Percentiles rank a stretch among this genome's conserved stretches.
Conservation (phyloP, 257 asterid genomes). For the Capsicum chinense region DNA sequence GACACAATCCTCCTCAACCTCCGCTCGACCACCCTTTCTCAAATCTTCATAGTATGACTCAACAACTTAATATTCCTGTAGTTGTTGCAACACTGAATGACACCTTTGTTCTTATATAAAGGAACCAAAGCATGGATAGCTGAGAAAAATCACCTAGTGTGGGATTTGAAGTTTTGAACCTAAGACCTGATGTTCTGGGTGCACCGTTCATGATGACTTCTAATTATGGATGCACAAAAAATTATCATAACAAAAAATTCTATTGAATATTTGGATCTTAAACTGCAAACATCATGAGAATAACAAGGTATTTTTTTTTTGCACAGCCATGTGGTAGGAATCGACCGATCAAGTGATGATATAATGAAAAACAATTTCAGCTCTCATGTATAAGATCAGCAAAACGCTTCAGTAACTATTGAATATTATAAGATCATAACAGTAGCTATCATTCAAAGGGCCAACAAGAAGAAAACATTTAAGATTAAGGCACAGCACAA, state of each 20-base stretch:
- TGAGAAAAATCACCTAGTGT: not conserved
- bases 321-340: constrained; percentile 9
- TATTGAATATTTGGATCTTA: not conserved
- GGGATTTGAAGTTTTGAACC: not conserved
- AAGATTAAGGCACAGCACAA: not conserved
- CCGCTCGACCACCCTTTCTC: too few relatives aligned
- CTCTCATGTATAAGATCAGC: not conserved
- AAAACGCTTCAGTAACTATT: not conserved
- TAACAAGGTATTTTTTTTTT: not conserved
- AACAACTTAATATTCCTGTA: too few relatives aligned
- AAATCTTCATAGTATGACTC: too few relatives aligned
- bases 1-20: too few relatives aligned
- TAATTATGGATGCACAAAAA: not conserved
- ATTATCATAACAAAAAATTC: not conserved
- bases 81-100: too few relatives aligned
- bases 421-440: not conserved
- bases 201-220: not conserved
- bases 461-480: not conserved
- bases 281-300: not conserved
- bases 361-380: not conserved
- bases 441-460: not conserved
- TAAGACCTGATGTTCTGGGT: not conserved
- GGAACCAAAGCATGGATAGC: not conserved
- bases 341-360: not conserved
- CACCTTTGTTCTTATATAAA: too few relatives aligned